Evolutionary conservation across 202 grass and related monocot species (phyloP).

Genomic region (Musa balbisiana): DNA sequence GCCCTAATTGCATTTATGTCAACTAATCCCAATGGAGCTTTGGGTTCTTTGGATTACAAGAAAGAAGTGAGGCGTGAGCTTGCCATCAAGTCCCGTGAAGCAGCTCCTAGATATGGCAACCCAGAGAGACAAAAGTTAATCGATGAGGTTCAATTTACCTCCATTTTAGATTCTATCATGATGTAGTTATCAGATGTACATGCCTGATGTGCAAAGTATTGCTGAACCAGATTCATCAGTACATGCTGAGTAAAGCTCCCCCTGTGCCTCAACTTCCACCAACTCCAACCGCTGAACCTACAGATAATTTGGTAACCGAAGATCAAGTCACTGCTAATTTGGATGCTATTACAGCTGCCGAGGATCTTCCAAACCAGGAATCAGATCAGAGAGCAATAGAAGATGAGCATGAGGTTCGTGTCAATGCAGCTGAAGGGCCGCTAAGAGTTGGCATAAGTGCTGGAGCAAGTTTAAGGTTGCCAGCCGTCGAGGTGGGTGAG

Average conservation of each 20-base stretch:
- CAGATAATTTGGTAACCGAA: constrained; percentile 21
- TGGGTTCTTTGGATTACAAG: constrained; percentile 89
- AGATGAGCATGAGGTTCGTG: constrained; percentile 31
- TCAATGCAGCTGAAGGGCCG: constrained; percentile 28
- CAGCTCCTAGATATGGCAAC: constrained; percentile 69
- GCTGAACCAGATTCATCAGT: constrained; percentile 61
- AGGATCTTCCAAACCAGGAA: constrained; percentile 34
- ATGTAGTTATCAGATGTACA: not conserved
- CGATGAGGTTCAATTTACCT: constrained; percentile 50
- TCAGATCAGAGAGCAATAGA: constrained; percentile 27
- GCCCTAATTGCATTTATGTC: constrained; percentile 98
- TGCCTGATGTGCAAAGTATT: constrained; percentile 17
- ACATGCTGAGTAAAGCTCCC: constrained; percentile 76
- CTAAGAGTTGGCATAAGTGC: constrained; percentile 24
- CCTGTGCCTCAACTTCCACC: constrained; percentile 37
- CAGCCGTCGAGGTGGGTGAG: not conserved
- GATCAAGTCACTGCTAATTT: constrained; percentile 14
- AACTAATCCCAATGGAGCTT: constrained; percentile 78
- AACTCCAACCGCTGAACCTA: constrained; percentile 26
- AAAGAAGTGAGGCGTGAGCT: constrained; percentile 77
- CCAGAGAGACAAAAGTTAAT: constrained; percentile 86
- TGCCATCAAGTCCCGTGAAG: constrained; percentile 74
- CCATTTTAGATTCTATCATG: constrained; percentile 1
- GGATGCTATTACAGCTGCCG: constrained; percentile 21
- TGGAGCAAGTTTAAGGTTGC: constrained; percentile 27